Base-by-base conservation (phyloP, 2,329 filamentous ascomycete species). In the Trichophaea hybrida region DNA sequence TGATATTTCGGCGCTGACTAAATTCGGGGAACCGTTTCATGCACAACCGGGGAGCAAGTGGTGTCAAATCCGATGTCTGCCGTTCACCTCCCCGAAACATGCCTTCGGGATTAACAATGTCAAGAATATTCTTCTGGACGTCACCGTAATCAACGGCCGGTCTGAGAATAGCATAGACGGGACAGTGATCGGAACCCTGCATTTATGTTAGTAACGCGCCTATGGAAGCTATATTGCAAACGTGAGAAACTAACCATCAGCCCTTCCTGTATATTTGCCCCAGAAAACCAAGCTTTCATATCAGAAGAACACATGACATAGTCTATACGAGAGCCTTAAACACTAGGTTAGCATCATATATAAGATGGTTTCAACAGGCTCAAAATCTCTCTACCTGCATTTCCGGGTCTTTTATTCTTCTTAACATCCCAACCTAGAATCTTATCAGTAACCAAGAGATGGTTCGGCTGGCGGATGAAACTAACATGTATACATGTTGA, bases 151-250 rank as follows among this genome's bases (percentile, higher is more conserved):
- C 68, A 1, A 95, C 79, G 1, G 69, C 74, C 38, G 90, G 81
- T 15, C 83, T 81, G 31, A 94, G 75, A 2, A 79, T 77, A 0
- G 84, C 88, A 71, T 85, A 97, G 1, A 97, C 91, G 0, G 93
- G 93, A 68, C 93, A 98, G 71, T 98, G 93, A 69, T 98, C 93
- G 1, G 91, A 97, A 0, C 93, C 93, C 78, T 79, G 24, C 24
- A 24, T 24, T 24, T 24, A 24, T 3, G 24, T 24, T 24, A 24
- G 24, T 24, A 24, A 24, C 24, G 24, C 24, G 24, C 37, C 1
- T 8, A 13, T 52, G 12, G 38, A 55, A 24, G 24, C 24, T 24
- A 24, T 24, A 24, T 24, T 24, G 24, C 24, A 1, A 40, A 24
- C 1, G 13, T 8, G 55, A 12, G 13, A 34, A 59, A 71, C 61